Conservation (phyloP, 108 stramenopile species). For the Chaetoceros tenuissimus region DNA sequence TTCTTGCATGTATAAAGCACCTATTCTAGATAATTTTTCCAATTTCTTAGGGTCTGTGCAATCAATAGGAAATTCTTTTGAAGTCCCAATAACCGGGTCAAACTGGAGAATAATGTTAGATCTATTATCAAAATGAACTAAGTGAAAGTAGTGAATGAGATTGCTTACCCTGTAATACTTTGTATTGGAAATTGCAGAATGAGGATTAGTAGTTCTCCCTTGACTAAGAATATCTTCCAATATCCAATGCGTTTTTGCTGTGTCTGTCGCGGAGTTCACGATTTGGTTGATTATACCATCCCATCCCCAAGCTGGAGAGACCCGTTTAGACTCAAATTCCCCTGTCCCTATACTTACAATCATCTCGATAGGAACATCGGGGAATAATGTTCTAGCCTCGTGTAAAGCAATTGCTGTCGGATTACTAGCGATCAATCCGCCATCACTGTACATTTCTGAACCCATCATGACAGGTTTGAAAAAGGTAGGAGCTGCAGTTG, state of each 20-base stretch:
- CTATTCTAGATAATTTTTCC: constrained; percentile 26
- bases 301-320: constrained; percentile 35
- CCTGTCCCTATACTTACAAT: constrained; percentile 32
- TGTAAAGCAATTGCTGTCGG: constrained; percentile 36
- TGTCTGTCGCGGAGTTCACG: constrained; percentile 30
- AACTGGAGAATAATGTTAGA: constrained; percentile 18
- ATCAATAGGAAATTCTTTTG: constrained; percentile 31
- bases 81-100: constrained; percentile 23
- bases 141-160: neutral
- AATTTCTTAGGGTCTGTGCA: constrained; percentile 18
- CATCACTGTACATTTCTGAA: constrained; percentile 33
- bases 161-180: constrained; percentile 3
- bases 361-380: constrained; percentile 30
- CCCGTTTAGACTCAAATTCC: constrained; percentile 19
- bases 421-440: constrained; percentile 40
- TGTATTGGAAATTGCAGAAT: constrained; percentile 20
- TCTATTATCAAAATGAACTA: neutral
- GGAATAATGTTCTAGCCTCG: constrained; percentile 29
- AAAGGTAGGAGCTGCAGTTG: constrained; percentile 39
- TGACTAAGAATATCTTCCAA: constrained; percentile 33
- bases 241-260: constrained; percentile 11
- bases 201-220: constrained; percentile 19
- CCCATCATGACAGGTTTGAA: constrained; percentile 38
- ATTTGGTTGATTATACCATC: constrained; percentile 39
- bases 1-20: constrained; percentile 27